Evolutionary conservation across 371 early-diverging fungal species (phyloP), one percentile per base, ranked within the genome.

Genomic region (Rhizomucor pusillus): DNA sequence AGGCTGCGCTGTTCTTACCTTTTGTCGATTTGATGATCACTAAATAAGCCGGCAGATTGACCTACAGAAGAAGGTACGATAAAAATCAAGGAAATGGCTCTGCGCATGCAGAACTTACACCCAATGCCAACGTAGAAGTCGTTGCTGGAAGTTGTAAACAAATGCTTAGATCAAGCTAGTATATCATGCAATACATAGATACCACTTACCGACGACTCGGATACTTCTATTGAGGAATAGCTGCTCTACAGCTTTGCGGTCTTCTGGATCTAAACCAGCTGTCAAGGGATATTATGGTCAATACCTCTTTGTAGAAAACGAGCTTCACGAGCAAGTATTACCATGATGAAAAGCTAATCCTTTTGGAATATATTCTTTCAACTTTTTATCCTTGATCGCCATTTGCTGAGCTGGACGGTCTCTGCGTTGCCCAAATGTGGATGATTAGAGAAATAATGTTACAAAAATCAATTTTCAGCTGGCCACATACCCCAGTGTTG

Each of bases 101-200:
- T 2, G 19, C 24, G 18, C 18, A 6, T 14, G 37, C 16, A 5
- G 7, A 16, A 52, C 55, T 43, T 70, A 82, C 93, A 4, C 98
- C 98, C 57, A 93, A 89, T 18, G 95, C 93, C 22, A 98, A 73
- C 0, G 98, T 98, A 5, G 92, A 85, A 9, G 96, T 96, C 1
- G 90, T 82, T 50, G 86, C 85, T 84, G 60, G n/a, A 36, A 34
- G 1, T 33, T 18, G 16, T 43, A 24, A 22, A 22, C 49, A 50
- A 7, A 47, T 40, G 41, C 29, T 11, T 52, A 16, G 40, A 40
- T 7, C 34, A 33, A 49, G 29, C 23, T 9, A 3, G 44, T 22
- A 18, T 9, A 51, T 48, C 29, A 43, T 23, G 14, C 46, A 18
- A 3, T 29, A 29, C 5, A 41, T 14, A 7, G 19, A 33, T 50